Base-by-base conservation (phyloP, 345 rosid genomes). In the Lepidium aucheri region DNA sequence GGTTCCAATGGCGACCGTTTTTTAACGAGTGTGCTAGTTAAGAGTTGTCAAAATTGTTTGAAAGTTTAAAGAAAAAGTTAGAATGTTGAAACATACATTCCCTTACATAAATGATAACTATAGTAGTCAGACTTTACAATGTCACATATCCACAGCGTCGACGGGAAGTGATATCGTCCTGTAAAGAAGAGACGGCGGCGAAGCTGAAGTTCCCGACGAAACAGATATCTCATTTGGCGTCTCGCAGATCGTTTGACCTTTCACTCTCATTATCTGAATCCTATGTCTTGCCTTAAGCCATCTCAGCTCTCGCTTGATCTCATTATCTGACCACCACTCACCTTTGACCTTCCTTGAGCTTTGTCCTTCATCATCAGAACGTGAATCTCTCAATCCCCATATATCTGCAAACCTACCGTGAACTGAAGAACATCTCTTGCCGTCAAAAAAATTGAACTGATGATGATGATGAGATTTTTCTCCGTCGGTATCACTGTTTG, bases 271-370 rank as follows among this genome's bases (percentile, higher is more conserved):
- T 47, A 84, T 46, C 77, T 86, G 95, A 79, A 83, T 72, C 71
- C 73, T 84, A 57, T 84, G 86, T 53, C 85, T 90, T 9, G 95
- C 97, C 76, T 93, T 93, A 6, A 90, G 89, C 97, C 97, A 90
- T 71, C 96, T 90, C 40, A 86, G 57, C 45, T 94, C 97, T 78
- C 83, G 82, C 76, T 86, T 79, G 6, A 88, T 85, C 68, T 90
- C 97, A 60, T 85, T 87, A 83, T 86, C 94, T 3, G 70, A 63
- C 46, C 70, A 68, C 67, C 49, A 51, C 10, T 14, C 70, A 14
- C 53, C 50, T 68, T 36, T 74, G 0, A 60, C 28, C 53, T 59
- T 66, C 24, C 13, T 65, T 12, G 34, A 36, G 34, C n/a, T 34
- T 6, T 72, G 45, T 26, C 53, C 54, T 32, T 59, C 78, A 9